A percentile compares a stretch with the other conserved stretches of the same genome.
Evolutionary conservation across 75 land plant species (phyloP).

Genomic region (Isoetes taiwanensis): DNA sequence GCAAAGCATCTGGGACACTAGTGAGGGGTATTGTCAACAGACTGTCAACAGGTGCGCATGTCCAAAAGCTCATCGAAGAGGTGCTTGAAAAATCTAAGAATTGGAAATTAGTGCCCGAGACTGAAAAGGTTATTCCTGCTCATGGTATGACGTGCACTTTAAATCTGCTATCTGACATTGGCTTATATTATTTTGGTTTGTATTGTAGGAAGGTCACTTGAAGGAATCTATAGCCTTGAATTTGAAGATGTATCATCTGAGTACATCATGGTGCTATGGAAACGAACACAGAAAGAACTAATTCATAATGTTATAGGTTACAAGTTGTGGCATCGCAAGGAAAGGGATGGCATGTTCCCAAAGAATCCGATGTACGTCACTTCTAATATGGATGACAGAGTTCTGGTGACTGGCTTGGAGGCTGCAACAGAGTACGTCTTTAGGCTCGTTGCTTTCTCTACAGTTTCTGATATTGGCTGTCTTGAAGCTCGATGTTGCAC

Average conservation of each 20-base stretch:
- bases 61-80: slow-evolving; percentile 39
- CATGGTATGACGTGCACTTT: slow-evolving; percentile 17
- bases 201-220: not conserved
- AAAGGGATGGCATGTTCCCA: slow-evolving; percentile 21
- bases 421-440: slow-evolving; percentile 49
- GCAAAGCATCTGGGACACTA: slow-evolving; percentile 47
- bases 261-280: not conserved
- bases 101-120: slow-evolving; percentile 13
- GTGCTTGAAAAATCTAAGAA: slow-evolving; percentile 52
- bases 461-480: no score
- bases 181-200: not conserved
- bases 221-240: not conserved
- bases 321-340: slow-evolving; percentile 48
- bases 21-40: slow-evolving; percentile 74
- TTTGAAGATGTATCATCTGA: not conserved
- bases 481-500: no score
- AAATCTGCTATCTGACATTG: not conserved
- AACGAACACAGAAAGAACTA: not conserved
- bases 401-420: slow-evolving; percentile 28
- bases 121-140: not conserved
- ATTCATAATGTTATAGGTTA: slow-evolving; percentile 12
- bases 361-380: slow-evolving; percentile 28
- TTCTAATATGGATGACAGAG: slow-evolving; percentile 17
- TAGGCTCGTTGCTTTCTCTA: no score
- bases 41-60: slow-evolving; percentile 45